Conservation (phyloP, 179 eudicot genomes). For the Sideroxylon spinosum region DNA sequence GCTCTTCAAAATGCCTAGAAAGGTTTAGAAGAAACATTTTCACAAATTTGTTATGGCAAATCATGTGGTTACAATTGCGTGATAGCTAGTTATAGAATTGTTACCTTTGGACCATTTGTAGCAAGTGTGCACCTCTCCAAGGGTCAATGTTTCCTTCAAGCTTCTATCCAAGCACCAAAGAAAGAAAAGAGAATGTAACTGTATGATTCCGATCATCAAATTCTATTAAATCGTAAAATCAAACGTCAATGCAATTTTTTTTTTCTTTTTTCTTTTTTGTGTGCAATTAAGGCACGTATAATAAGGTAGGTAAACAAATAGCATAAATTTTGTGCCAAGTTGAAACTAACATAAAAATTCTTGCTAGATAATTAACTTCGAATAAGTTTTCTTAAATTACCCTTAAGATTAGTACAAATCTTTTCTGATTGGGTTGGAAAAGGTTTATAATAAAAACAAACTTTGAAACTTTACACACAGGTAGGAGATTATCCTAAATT, state of each 20-base stretch:
- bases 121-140: not conserved
- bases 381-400: not conserved
- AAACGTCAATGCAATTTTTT: not conserved
- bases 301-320: not conserved
- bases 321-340: not conserved
- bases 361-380: not conserved
- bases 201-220: not conserved
- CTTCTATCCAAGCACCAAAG: not conserved
- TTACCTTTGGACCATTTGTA: slow-evolving; percentile 22
- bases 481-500: not conserved
- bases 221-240: not conserved
- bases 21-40: not conserved
- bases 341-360: not conserved
- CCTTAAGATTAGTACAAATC: too few species aligned
- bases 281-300: not conserved
- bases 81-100: not conserved
- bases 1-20: slow-evolving; percentile 25
- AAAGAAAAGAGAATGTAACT: slow-evolving; percentile 3
- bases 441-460: not conserved
- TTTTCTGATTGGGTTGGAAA: too few species aligned
- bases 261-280: not conserved
- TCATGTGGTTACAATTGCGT: not conserved
- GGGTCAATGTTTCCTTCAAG: not conserved
- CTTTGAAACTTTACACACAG: not conserved
- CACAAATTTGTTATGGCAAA: not conserved